phyloP scores from a whole-genome alignment of 2,329 filamentous ascomycete species.

The Botrytis pseudocinerea region DNA sequence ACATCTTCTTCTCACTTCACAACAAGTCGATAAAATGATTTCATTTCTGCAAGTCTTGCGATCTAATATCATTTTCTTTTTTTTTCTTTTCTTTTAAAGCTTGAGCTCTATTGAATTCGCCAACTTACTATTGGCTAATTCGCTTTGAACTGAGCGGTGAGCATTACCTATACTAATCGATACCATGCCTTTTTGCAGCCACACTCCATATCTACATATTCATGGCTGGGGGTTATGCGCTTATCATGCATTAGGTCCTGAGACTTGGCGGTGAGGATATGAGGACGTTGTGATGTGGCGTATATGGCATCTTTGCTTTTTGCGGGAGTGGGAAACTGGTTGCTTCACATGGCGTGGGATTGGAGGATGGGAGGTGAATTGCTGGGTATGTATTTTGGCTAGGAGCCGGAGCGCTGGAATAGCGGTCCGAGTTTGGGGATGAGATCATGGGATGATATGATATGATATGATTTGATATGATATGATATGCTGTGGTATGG shows the following conservation, averaged over 20 bases:
- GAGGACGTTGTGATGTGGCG: not conserved
- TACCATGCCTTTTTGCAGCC: not conserved
- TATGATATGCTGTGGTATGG: no score
- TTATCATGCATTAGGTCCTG: not conserved
- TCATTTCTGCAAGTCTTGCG: not conserved
- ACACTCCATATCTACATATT: not conserved
- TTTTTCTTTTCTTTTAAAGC: not conserved
- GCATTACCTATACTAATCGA: not conserved
- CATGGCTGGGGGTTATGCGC: not conserved
- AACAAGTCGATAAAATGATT: not conserved
- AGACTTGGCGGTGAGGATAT: not conserved
- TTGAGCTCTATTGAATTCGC: not conserved
- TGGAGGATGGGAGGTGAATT: not conserved
- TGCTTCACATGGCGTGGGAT: not conserved
- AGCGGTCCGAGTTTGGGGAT: not conserved
- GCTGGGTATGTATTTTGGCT: not conserved
- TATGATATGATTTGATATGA: not conserved
- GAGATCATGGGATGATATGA: not conserved
- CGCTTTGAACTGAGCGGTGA: not conserved
- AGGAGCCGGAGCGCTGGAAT: not conserved
- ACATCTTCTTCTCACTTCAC: not conserved
- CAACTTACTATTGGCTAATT: not conserved
- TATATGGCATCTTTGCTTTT: not conserved
- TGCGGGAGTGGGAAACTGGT: not conserved
- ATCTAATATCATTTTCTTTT: not conserved